Base-by-base conservation (phyloP, 116 monocot genomes). In the Dioscorea cayenensis region DNA sequence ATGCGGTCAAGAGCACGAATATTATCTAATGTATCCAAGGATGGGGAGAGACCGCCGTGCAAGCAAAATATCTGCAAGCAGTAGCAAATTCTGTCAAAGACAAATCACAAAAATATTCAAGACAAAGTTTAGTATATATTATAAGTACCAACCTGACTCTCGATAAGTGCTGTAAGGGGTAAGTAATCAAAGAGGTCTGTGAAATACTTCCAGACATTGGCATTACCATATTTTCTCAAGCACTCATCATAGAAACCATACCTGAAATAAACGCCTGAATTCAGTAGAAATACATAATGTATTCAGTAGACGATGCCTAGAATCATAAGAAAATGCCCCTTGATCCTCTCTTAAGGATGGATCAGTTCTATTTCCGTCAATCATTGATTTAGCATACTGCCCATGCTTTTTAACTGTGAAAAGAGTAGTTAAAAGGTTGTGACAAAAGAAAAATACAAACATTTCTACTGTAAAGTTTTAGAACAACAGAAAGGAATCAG, bases 1-100 rank as follows among this genome's bases (percentile, higher is more conserved):
- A 97, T 90, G 49, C 97, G 93, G 67, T 99, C 94, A 75, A 99
- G 93, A 71, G 85, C 77, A 60, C 99, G 99, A 29, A 99, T 94
- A 68, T 91, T 90, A 69, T 99, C 99, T 29, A 99, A 80, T 61
- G 94, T 99, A 63, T 99, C 94, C 78, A 99, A 77, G 5, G 99
- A 99, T 65, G 91, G 91, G 28, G 91, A 92, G 28, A 92, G 88
- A 63, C 91, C 91, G 18, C 91, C 91, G 60, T 92, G 91, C 74
- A 92, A 79, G 63, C 91, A 92, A 70, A 92, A 92, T 28, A 92
- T 48, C 91, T 92, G 51, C 37, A 75, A 17, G 27, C 66, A 27
- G 6, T n/a, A 3, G n/a, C 7, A 60, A n/a, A 60, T 18, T 60
- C 14, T 60, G 7, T 60, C 6, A n/a, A n/a, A 7, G 20, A 60